Evolutionary conservation across 768 basidiomycete genomes (phyloP), one percentile per base, ranked within the genome.

Genomic region (Boletus vinaceobasis): DNA sequence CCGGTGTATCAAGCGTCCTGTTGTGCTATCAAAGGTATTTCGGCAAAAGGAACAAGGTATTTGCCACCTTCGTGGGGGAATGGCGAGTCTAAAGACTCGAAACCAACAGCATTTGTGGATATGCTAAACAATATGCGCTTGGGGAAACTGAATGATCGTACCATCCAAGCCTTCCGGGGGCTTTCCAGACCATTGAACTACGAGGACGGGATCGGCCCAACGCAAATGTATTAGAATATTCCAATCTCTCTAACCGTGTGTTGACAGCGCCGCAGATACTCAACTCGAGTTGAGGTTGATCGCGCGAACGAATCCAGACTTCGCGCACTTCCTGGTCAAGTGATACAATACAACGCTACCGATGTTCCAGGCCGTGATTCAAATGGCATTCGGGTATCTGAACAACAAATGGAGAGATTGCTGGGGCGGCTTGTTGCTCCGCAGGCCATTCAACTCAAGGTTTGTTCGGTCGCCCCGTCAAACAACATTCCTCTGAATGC

Each of bases 91-190:
- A 17, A 40, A 35, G 3, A 35, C 33, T 43, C 43, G 15, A 23
- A 32, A 45, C 23, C 21, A 38, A 55, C 54, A 80, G 84, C 64
- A 21, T 94, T 97, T 64, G 81, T 93, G 52, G 80, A 90, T 61
- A 90, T 96, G 83, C 75, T 97, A 40, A 95, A 95, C 64, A 79
- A 83, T 49, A 88, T 96, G 86, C 84, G 94, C 19, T 86, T 87
- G 61, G 94, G 94, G 2, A 71, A 70, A 39, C 67, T 92, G 43
- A 73, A 78, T 21, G 50, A 71, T 1, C 65, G 70, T 6, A 72
- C 79, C 38, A 68, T 75, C 4, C 59, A 61, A 10, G 73, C 75
- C 5, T 92, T 97, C 72, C 68, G 70, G 43, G 59, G 59, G 1
- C 77, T 95, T 21, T 75, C 79, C 3, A 79, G 91, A 15, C 62